Percentiles rank a stretch among this genome's conserved stretches.
phyloP scores from a whole-genome alignment of 805 yeast species.

The Suhomyces xylopsoci region DNA sequence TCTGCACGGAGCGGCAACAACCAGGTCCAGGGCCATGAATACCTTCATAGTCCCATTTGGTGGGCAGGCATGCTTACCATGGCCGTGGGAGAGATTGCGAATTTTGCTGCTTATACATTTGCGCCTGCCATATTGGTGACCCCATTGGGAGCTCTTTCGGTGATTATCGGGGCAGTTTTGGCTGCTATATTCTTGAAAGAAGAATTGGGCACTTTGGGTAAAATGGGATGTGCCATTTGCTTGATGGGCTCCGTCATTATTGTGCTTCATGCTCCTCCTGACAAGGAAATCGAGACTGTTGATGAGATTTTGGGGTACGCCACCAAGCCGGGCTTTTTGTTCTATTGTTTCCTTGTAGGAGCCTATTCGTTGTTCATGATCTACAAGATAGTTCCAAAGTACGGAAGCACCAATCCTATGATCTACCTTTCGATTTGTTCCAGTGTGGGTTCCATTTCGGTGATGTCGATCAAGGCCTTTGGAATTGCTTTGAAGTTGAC shows the following conservation, averaged over 20 bases:
- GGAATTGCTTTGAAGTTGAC: slow-evolving; percentile 89
- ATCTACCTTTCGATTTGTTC: slow-evolving; percentile 88
- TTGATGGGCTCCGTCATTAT: slow-evolving; percentile 83
- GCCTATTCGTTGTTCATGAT: slow-evolving; percentile 75
- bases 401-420: slow-evolving; percentile 82
- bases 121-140: slow-evolving; percentile 93
- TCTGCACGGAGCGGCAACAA: slow-evolving; percentile 45
- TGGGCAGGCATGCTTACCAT: slow-evolving; percentile 88
- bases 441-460: slow-evolving; percentile 84
- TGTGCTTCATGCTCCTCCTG: slow-evolving; percentile 92
- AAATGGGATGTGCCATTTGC: slow-evolving; percentile 91
- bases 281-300: slow-evolving; percentile 81
- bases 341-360: slow-evolving; percentile 61
- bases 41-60: slow-evolving; percentile 84
- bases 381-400: slow-evolving; percentile 74
- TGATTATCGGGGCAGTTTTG: slow-evolving; percentile 85
- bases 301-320: slow-evolving; percentile 85
- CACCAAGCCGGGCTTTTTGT: slow-evolving; percentile 68
- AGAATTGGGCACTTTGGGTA: slow-evolving; percentile 82
- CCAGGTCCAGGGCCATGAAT: slow-evolving; percentile 69
- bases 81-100: slow-evolving; percentile 91
- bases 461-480: slow-evolving; percentile 89
- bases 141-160: slow-evolving; percentile 87
- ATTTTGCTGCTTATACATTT: slow-evolving; percentile 91
- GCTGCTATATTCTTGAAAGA: slow-evolving; percentile 84